These are phyloP conservation scores for Ustilago xerochloae DNA, from an alignment of 1,284 basidiomycete genomes.

Conservation along the genomic window DNA sequence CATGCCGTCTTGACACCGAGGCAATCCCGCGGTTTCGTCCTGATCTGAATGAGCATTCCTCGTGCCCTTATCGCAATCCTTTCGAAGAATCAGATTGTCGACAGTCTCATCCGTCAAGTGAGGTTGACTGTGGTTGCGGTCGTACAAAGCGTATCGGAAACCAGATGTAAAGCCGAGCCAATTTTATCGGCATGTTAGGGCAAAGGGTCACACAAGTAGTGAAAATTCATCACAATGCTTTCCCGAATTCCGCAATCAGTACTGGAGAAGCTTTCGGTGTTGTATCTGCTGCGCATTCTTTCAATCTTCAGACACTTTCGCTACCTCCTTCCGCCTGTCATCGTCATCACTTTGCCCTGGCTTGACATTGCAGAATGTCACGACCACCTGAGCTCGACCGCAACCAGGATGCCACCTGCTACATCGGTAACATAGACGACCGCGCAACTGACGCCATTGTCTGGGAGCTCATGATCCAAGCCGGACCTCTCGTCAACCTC, in stretches of 20 bases:
- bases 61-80: neutral
- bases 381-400: conserved; percentile 59
- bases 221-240: too few relatives aligned
- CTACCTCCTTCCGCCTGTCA: neutral
- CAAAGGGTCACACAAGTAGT: too few relatives aligned
- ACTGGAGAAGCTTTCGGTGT: too few relatives aligned
- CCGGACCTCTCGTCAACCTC: conserved; percentile 89
- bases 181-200: too few relatives aligned
- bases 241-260: too few relatives aligned
- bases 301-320: neutral
- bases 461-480: conserved; percentile 99
- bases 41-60: neutral
- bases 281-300: neutral
- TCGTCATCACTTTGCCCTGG: neutral
- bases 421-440: conserved; percentile 89
- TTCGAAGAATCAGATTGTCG: too few relatives aligned
- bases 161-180: too few relatives aligned
- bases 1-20: neutral
- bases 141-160: too few relatives aligned
- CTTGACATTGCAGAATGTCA: conserved; percentile 42
- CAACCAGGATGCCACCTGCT: conserved; percentile 68
- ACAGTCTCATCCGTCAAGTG: too few relatives aligned
- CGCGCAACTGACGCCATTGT: conserved; percentile 90
- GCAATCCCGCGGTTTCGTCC: neutral
- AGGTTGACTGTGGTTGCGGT: too few relatives aligned